Conservation (phyloP, 2,329 filamentous ascomycete species). For the Ascochyta koolunga region DNA sequence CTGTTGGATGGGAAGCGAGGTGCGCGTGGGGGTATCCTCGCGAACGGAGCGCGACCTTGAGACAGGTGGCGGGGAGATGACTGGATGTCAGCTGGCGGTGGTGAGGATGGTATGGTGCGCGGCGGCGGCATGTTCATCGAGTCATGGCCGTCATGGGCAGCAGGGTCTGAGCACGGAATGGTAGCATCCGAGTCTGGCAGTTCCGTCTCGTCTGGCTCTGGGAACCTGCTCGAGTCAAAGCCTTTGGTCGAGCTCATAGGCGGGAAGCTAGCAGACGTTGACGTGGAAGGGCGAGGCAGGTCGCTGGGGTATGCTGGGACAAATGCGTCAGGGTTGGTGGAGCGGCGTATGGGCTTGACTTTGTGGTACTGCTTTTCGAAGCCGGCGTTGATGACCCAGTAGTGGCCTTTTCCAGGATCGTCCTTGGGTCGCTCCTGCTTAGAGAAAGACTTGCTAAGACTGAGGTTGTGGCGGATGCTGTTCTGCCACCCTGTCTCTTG, state of each 20-base stretch:
- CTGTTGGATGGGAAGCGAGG: constrained; percentile 67
- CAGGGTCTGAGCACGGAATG: constrained; percentile 58
- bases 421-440: constrained; percentile 97
- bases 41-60: constrained; percentile 61
- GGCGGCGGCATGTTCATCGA: constrained; percentile 52
- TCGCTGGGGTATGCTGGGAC: constrained; percentile 41
- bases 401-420: constrained; percentile 96
- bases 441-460: constrained; percentile 93
- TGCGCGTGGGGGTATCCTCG: constrained; percentile 76
- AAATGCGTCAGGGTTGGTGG: constrained; percentile 53
- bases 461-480: constrained; percentile 97
- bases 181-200: constrained; percentile 58
- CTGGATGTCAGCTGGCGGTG: constrained; percentile 72
- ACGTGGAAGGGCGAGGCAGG: constrained; percentile 46
- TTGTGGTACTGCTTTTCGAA: constrained; percentile 90
- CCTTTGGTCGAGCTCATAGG: constrained; percentile 50
- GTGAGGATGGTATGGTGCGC: constrained; percentile 68
- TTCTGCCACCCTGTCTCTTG: constrained; percentile 96
- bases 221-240: constrained; percentile 58
- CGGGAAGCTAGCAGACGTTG: constrained; percentile 45
- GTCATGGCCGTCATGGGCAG: constrained; percentile 55
- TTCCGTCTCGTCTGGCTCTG: constrained; percentile 55
- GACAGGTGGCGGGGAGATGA: constrained; percentile 94
- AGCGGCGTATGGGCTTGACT: constrained; percentile 72
- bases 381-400: constrained; percentile 92